phyloP scores from a whole-genome alignment of 495 filamentous ascomycete species.

The Talaromyces liani region DNA sequence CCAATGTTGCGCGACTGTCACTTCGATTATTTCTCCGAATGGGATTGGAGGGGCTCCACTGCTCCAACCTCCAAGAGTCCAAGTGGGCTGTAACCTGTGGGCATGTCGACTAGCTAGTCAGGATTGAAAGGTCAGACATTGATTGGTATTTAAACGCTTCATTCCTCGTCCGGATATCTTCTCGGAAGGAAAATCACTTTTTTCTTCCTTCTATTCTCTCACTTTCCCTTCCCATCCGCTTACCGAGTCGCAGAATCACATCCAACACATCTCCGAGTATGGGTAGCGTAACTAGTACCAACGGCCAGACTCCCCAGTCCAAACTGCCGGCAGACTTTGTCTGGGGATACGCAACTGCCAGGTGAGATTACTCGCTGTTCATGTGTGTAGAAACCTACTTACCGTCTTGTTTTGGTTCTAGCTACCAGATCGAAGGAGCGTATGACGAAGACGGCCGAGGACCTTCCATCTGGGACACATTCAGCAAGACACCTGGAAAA shows the following conservation, averaged over 20 bases:
- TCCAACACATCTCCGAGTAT: not conserved
- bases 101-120: not conserved
- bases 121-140: not conserved
- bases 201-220: not conserved
- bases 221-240: not conserved
- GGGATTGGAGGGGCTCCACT: not conserved
- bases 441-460: slow-evolving; percentile 59
- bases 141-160: not conserved
- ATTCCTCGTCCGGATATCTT: not conserved
- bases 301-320: slow-evolving; percentile 10
- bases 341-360: slow-evolving; percentile 78
- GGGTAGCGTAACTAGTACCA: not conserved
- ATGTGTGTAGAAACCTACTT: not conserved
- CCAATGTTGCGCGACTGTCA: not conserved
- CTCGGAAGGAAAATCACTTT: not conserved
- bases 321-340: slow-evolving; percentile 65
- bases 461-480: slow-evolving; percentile 72
- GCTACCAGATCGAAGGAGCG: slow-evolving; percentile 73
- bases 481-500: slow-evolving; percentile 66
- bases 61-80: not conserved
- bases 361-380: slow-evolving; percentile 36
- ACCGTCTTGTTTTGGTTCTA: slow-evolving; percentile 16
- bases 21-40: not conserved
- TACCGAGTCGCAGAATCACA: not conserved
- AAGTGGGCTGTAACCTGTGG: not conserved